Evolutionary conservation across 495 filamentous ascomycete genomes (phyloP).

Genomic region (Talaromyces thailandensis): DNA sequence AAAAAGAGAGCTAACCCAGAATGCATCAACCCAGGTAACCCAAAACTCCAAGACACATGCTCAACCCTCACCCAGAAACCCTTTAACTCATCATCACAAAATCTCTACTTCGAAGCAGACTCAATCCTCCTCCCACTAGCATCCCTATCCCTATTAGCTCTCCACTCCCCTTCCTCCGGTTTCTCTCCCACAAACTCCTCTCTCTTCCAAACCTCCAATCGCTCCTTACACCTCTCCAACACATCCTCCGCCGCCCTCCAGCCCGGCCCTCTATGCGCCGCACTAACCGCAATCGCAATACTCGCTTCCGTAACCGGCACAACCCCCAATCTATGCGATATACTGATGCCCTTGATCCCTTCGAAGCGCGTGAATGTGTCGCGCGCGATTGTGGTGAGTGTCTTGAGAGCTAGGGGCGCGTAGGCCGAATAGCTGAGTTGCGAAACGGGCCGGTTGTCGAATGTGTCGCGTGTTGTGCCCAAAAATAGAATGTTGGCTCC

Average conservation of each 20-base stretch:
- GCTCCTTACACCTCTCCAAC: slow-evolving; percentile 76
- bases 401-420: slow-evolving; percentile 61
- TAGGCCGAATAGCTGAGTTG: slow-evolving; percentile 82
- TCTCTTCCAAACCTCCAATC: slow-evolving; percentile 90
- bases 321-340: slow-evolving; percentile 77
- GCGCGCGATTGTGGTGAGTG: slow-evolving; percentile 61
- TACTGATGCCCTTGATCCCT: slow-evolving; percentile 57
- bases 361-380: slow-evolving; percentile 34
- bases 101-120: not conserved
- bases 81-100: not conserved
- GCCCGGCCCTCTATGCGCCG: slow-evolving; percentile 77
- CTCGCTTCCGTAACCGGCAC: slow-evolving; percentile 88
- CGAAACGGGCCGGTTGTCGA: slow-evolving; percentile 62
- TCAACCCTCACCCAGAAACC: not conserved
- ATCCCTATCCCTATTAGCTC: slow-evolving; percentile 77
- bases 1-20: not conserved
- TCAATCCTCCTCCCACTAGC: slow-evolving; percentile 29
- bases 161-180: slow-evolving; percentile 79
- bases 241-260: slow-evolving; percentile 88
- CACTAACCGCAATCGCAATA: slow-evolving; percentile 80
- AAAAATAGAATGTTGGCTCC: slow-evolving; percentile 83
- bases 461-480: slow-evolving; percentile 85
- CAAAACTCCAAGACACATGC: not conserved
- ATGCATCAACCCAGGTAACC: not conserved
- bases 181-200: slow-evolving; percentile 68